Percentiles rank a stretch among this genome's conserved stretches.
Evolutionary conservation across 73 alveolate species (phyloP).

Genomic region (Paramecium sonneborni): DNA sequence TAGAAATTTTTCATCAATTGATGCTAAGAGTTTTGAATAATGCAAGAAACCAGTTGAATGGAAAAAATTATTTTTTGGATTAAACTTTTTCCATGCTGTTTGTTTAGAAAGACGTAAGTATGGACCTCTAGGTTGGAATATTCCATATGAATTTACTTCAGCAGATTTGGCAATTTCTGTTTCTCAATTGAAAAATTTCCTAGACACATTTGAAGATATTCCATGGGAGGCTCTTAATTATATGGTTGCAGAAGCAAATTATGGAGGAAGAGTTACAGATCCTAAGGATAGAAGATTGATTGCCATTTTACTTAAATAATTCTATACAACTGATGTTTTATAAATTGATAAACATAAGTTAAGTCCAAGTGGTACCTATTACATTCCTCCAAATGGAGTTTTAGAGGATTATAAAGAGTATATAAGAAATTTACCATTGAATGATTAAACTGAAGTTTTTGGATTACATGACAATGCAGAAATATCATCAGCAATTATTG

Average conservation of each 20-base stretch:
- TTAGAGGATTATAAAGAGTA: constrained; percentile 85
- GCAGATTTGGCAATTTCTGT: constrained; percentile 79
- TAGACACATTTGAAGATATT: constrained; percentile 92
- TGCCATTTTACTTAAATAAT: constrained; percentile 85
- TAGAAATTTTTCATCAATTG: constrained; percentile 88
- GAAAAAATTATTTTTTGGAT: constrained; percentile 95
- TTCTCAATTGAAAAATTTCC: constrained; percentile 90
- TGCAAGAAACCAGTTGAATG: constrained; percentile 87
- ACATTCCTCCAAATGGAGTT: constrained; percentile 91
- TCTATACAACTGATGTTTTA: constrained; percentile 94
- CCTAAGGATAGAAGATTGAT: constrained; percentile 98
- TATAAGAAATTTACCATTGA: constrained; percentile 87
- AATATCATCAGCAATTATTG: constrained; percentile 98
- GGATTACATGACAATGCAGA: constrained; percentile 99
- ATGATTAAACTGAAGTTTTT: constrained; percentile 97
- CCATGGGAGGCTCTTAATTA: constrained; percentile 99
- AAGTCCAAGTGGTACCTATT: constrained; percentile 79
- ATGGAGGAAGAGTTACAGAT: constrained; percentile 99
- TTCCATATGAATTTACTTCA: constrained; percentile 98
- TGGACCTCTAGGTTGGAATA: constrained; percentile 99
- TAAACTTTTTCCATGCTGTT: constrained; percentile 97
- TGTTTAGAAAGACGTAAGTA: constrained; percentile 99
- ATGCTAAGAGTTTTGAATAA: constrained; percentile 88
- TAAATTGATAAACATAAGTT: constrained; percentile 86
- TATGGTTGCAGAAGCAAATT: constrained; percentile 99